A percentile compares a stretch with the other conserved stretches of the same genome.
Evolutionary conservation across 2,329 filamentous ascomycete genomes (phyloP).

Genomic region (Beauveria australis): DNA sequence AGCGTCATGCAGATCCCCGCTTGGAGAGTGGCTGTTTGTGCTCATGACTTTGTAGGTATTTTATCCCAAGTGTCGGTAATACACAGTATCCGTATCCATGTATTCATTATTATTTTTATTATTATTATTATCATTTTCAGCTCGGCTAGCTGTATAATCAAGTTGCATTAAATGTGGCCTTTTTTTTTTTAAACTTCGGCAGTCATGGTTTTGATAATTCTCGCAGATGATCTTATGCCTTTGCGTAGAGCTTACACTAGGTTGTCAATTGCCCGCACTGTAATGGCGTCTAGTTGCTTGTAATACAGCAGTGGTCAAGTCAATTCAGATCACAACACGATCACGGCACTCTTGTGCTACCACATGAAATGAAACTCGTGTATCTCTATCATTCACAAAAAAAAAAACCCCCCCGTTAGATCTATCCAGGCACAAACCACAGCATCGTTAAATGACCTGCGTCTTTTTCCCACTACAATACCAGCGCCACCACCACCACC

Average conservation of each 20-base stretch:
- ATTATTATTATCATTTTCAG: neutral
- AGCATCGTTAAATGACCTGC: too few species aligned
- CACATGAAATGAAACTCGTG: neutral
- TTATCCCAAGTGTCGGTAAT: too few species aligned
- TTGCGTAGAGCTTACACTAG: neutral
- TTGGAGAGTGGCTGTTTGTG: neutral
- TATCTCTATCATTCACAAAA: neutral
- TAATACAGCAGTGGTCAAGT: too few species aligned
- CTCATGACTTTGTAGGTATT: neutral
- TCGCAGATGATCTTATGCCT: neutral
- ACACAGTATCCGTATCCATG: too few species aligned
- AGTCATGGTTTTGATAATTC: neutral
- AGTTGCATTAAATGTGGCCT: conserved; percentile 3
- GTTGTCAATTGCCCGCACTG: too few species aligned
- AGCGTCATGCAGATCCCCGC: neutral
- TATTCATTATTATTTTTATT: neutral
- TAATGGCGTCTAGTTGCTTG: too few species aligned
- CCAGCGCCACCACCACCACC: too few species aligned
- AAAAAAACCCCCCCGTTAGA: too few species aligned
- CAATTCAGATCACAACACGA: too few species aligned
- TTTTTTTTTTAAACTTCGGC: neutral
- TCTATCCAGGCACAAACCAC: too few species aligned
- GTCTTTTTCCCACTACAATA: too few species aligned
- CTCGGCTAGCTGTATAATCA: neutral
- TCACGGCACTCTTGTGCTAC: neutral